Percentiles rank a stretch among this genome's conserved stretches.
Conservation (phyloP, 495 filamentous ascomycete species). For the Neurospora discreta region DNA sequence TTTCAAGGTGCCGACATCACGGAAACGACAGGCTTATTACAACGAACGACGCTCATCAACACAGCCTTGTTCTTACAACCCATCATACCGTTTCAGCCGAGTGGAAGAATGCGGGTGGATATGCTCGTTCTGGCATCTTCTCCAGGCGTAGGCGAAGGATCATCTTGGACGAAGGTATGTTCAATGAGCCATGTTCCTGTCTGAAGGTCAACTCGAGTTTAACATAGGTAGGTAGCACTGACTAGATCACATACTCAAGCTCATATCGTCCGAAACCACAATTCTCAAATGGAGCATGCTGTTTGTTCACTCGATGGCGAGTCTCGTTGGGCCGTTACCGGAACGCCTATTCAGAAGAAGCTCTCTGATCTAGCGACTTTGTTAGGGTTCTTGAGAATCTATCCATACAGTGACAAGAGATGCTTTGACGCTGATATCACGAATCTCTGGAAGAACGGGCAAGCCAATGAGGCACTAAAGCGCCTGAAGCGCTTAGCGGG, state of each 20-base stretch:
- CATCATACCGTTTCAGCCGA: constrained; percentile 30
- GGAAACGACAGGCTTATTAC: constrained; percentile 15
- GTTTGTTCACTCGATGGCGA: constrained; percentile 21
- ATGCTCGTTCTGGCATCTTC: constrained; percentile 13
- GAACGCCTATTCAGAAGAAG: constrained; percentile 35
- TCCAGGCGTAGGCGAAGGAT: constrained; percentile 26
- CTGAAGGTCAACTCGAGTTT: constrained; percentile 10
- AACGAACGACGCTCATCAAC: constrained; percentile 1
- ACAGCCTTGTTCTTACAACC: constrained; percentile 26
- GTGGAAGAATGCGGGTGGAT: constrained; percentile 10
- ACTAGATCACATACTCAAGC: neutral
- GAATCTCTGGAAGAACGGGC: constrained; percentile 20
- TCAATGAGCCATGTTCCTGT: neutral
- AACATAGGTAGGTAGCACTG: constrained; percentile 20
- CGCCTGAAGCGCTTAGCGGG: constrained; percentile 26
- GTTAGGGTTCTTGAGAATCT: constrained; percentile 27
- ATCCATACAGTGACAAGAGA: constrained; percentile 27
- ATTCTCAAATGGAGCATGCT: constrained; percentile 24
- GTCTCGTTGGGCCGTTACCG: constrained; percentile 33
- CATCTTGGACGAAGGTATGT: constrained; percentile 37
- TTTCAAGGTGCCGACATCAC: constrained; percentile 23
- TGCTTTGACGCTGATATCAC: constrained; percentile 25
- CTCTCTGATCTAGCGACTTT: constrained; percentile 26
- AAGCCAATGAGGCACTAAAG: constrained; percentile 22
- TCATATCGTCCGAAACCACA: constrained; percentile 25